These are phyloP conservation scores for Geotrichum klebahnii DNA, from an alignment of 1,139 yeast species.

Conservation along the genomic window DNA sequence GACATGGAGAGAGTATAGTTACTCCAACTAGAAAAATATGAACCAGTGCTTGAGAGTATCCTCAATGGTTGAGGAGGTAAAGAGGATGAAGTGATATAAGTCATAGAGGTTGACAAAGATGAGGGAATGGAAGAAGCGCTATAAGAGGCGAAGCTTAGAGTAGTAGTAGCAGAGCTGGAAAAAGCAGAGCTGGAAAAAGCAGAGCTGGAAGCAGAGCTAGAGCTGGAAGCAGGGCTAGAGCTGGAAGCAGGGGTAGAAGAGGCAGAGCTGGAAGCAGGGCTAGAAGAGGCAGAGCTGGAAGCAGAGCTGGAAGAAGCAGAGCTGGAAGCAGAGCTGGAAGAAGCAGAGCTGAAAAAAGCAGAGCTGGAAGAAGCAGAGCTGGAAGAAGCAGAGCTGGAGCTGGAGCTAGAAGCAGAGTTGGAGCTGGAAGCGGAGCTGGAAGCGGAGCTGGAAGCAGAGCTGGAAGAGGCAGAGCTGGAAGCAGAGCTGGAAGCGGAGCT, in stretches of 20 bases:
- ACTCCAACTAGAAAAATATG: not conserved
- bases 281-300: no score
- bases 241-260: no score
- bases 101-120: not conserved
- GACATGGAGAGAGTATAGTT: not conserved
- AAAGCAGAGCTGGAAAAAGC: slow-evolving; percentile 2
- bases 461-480: slow-evolving; percentile 4
- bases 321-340: not conserved
- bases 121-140: not conserved
- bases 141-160: not conserved
- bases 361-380: not conserved
- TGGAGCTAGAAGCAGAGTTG: not conserved
- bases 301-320: slow-evolving; percentile 2
- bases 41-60: not conserved
- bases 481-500: slow-evolving; percentile 3
- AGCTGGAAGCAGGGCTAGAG: slow-evolving; percentile 1
- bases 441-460: not conserved
- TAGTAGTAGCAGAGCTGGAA: not conserved
- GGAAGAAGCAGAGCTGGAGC: slow-evolving; percentile 3
- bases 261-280: no score
- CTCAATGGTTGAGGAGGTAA: no score
- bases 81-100: not conserved
- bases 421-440: slow-evolving; percentile 4
- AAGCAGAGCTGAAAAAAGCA: not conserved
- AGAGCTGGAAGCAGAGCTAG: slow-evolving; percentile 8